A percentile compares a stretch with the other conserved stretches of the same genome.
These are phyloP conservation scores for Ganoderma meredithae DNA, from an alignment of 1,284 basidiomycete species.

Conservation along the genomic window DNA sequence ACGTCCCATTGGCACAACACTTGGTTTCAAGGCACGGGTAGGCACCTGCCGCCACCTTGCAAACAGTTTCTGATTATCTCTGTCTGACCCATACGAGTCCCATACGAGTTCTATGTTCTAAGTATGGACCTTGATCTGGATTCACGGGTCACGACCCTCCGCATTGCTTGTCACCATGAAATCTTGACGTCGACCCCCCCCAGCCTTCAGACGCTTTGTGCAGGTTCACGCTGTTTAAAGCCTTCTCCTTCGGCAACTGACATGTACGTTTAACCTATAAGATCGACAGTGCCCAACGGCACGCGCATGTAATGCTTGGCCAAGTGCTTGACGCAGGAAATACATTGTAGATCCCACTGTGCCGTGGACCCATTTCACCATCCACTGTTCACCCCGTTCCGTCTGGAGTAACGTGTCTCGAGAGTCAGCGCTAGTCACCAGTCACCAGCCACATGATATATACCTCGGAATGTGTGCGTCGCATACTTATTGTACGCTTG, in stretches of 20 bases:
- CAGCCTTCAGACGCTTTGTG: not conserved
- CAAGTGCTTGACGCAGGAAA: not conserved
- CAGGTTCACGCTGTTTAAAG: not conserved
- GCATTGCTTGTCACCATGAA: not conserved
- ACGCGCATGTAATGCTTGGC: not conserved
- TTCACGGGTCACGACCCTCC: not conserved
- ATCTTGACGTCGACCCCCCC: not conserved
- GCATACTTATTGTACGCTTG: not conserved
- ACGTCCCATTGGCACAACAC: not conserved
- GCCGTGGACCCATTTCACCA: not conserved
- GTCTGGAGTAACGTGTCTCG: not conserved
- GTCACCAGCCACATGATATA: not conserved
- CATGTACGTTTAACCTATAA: not conserved
- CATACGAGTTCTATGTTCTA: too few species aligned
- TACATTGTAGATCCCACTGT: not conserved
- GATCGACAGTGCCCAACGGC: not conserved
- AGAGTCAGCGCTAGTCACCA: too few species aligned
- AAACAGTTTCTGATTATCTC: conserved; percentile 2
- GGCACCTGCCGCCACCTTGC: not conserved
- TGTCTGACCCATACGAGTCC: not conserved
- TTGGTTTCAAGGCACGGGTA: conserved; percentile 8
- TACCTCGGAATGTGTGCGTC: not conserved
- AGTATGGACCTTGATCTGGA: not conserved
- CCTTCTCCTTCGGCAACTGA: not conserved
- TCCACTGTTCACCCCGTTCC: not conserved